Conservation (phyloP, 192 early-diverging fungal genomes). For the Dissophora ornata region DNA sequence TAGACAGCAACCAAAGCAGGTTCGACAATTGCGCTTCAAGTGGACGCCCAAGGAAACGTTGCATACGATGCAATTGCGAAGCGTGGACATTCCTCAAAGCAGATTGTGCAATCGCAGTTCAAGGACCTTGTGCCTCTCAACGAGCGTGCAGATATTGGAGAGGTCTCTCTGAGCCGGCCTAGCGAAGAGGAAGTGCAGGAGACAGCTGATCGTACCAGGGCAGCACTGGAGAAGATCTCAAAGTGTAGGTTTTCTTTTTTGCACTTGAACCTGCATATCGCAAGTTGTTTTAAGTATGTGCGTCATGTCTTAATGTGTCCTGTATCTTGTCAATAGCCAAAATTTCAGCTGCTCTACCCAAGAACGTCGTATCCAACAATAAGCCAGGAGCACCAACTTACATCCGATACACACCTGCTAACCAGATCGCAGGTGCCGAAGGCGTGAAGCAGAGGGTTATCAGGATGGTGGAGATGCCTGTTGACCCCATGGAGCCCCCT, state of each 20-base stretch:
- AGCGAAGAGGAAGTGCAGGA: slow-evolving; percentile 80
- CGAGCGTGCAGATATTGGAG: slow-evolving; percentile 75
- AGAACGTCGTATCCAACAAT: slow-evolving; percentile 63
- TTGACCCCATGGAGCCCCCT: slow-evolving; percentile 97
- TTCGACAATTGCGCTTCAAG: slow-evolving; percentile 85
- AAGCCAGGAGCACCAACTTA: slow-evolving; percentile 77
- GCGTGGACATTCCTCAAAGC: slow-evolving; percentile 76
- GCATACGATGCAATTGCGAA: slow-evolving; percentile 90
- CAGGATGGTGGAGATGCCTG: slow-evolving; percentile 92
- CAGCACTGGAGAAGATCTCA: slow-evolving; percentile 89
- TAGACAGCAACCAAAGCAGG: slow-evolving; percentile 54
- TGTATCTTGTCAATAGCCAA: slow-evolving; percentile 54
- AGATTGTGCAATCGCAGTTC: slow-evolving; percentile 85
- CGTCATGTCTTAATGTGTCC: too few species aligned
- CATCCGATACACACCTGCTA: slow-evolving; percentile 91
- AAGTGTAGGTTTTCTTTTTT: slow-evolving; percentile 59
- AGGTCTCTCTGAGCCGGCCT: slow-evolving; percentile 81
- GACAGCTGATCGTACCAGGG: slow-evolving; percentile 88
- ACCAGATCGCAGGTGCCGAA: slow-evolving; percentile 75
- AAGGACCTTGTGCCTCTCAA: slow-evolving; percentile 83
- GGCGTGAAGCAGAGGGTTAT: slow-evolving; percentile 92
- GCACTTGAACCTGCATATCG: background rate
- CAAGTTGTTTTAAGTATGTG: background rate
- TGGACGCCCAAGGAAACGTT: slow-evolving; percentile 89
- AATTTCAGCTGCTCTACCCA: slow-evolving; percentile 74